Evolutionary conservation across 805 yeast species (phyloP), one percentile per base, ranked within the genome.

Genomic region (Lipomyces yamadae): DNA sequence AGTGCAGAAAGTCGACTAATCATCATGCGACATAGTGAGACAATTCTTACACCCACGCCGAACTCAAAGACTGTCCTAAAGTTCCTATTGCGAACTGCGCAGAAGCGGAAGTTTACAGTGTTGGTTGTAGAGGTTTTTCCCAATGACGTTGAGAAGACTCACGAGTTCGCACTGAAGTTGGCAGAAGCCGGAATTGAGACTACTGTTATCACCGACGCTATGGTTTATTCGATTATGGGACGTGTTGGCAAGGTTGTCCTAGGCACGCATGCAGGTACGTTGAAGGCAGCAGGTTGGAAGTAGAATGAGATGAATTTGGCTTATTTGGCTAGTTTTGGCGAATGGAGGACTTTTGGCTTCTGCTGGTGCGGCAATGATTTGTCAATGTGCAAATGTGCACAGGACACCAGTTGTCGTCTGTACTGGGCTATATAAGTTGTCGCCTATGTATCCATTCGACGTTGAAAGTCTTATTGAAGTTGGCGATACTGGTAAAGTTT

Each of bases 381-480:
- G 96, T 72, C 97, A 93, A 79, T 91, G 97, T 79, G 99, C 99
- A 34, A 91, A 90, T 76, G 97, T 91, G 75, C 94, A 91, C 77
- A 85, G 87, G 75, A 94, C 97, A n/a, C 99, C 99, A 0, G 98
- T 95, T 4, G 90, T 95, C 76, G 93, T 95, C 0, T 95, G 93
- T 59, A 92, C 98, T 1, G 99, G 98, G 58, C 82, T 94, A 63
- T 95, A 91, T 82, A 95, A 95, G 79, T 83, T 95, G 60, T 89
- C 97, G 8, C 98, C 98, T 39, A 82, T 90, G 61, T 95, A 95
- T 76, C 99, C 98, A 33, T 91, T 89, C 77, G 92, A 91, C 75
- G 85, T 89, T 65, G 94, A 91, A 72, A 87, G 88, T 70, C 81
- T 92, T 66, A 88, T 92, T 57, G 97, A 93, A 79, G 93, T 92